Base-by-base conservation (phyloP, 2,329 filamentous ascomycete genomes). In the Fusarium nelsonii region DNA sequence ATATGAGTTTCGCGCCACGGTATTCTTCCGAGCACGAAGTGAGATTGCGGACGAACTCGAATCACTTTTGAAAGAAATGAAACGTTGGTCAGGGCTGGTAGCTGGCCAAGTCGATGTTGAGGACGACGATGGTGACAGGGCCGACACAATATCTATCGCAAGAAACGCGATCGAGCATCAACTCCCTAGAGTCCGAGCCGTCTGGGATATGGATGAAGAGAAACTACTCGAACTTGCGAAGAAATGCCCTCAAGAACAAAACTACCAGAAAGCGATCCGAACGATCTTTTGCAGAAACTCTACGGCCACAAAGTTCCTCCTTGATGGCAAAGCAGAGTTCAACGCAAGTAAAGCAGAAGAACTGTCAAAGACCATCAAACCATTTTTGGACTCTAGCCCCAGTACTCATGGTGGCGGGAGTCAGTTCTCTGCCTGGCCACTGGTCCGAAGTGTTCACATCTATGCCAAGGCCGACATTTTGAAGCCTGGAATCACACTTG, bases 401-500 rank as follows among this genome's bases (percentile, higher is more conserved):
- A 58, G 28, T 0, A 20, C 26, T 0, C 41, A 68, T 15, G 57
- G 53, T 0, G 34, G 40, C 0, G 3, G 16, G 0, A 39, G 10
- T 1, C 7, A 78, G 4, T 76, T 78, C 36, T 65, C 74, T 1
- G 67, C 71, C 0, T 83, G 81, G 81, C 81, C 81, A 0, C 64
- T 82, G 2, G 75, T 83, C 2, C 63, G 76, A 0, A 46, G 73
- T 1, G 80, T 82, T 4, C 72, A 75, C 3, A 77, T 87, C 3
- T 86, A 80, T 51, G 77, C 80, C 11, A 84, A 81, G 51, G 78
- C 83, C 0, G 70, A 80, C 1, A 80, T 85, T 1, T 73, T 88
- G 1, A 79, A 79, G 1, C 81, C 83, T 5, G 85, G 85, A 0
- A 79, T 85, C 3, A 81, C 83, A 0, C 76, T 88, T 6, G 84